Conservation (phyloP, 306 rosid species). For the Rosa multiflora region DNA sequence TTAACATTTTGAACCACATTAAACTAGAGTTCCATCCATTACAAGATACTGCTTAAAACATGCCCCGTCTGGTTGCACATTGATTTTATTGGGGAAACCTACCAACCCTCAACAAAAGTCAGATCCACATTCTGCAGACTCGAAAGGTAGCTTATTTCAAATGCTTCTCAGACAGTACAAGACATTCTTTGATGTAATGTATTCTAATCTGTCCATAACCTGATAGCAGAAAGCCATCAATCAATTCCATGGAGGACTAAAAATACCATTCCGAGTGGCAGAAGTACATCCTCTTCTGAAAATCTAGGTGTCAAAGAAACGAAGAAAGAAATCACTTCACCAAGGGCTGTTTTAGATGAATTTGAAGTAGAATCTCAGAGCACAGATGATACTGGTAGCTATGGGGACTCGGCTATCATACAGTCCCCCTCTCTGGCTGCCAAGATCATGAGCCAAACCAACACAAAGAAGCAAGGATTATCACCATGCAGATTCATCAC, state of each 20-base stretch:
- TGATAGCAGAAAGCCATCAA: constrained; percentile 31
- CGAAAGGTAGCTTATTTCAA: constrained; percentile 50
- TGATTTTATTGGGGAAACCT: constrained; percentile 53
- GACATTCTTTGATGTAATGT: neutral
- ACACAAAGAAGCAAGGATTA: constrained; percentile 34
- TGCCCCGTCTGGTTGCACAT: constrained; percentile 56
- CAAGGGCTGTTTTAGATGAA: constrained; percentile 52
- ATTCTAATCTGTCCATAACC: constrained; percentile 6
- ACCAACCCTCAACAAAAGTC: constrained; percentile 28
- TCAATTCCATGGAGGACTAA: constrained; percentile 33
- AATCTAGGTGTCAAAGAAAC: constrained; percentile 32
- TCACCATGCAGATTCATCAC: constrained; percentile 57
- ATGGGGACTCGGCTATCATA: constrained; percentile 50
- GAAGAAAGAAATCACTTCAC: constrained; percentile 38
- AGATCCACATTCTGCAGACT: constrained; percentile 33
- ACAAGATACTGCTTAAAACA: constrained; percentile 65
- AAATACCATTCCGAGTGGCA: constrained; percentile 26
- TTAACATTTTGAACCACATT: neutral
- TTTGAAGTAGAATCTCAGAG: constrained; percentile 60
- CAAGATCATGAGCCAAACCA: constrained; percentile 32
- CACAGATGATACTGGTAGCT: constrained; percentile 73
- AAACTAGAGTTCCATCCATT: constrained; percentile 41
- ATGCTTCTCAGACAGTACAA: neutral
- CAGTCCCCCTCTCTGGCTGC: constrained; percentile 42
- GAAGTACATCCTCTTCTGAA: constrained; percentile 35